Evolutionary conservation across 148 eudicot species (phyloP).

Genomic region (Polygonum aviculare): DNA sequence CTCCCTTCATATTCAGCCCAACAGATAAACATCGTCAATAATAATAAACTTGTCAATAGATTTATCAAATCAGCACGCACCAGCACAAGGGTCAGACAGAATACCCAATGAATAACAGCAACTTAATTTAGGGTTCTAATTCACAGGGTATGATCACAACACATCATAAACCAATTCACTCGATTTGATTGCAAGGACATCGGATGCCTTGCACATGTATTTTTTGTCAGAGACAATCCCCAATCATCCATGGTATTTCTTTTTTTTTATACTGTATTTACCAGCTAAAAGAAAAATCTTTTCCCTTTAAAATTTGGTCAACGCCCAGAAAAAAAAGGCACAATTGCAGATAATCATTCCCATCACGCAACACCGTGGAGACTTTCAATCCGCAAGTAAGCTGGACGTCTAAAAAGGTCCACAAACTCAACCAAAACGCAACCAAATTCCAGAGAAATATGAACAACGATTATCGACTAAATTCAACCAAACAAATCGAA

Average conservation of each 20-base stretch:
- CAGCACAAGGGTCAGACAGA: neutral
- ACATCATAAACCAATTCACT: neutral
- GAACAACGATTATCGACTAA: neutral
- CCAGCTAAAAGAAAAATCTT: neutral
- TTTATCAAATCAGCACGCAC: neutral
- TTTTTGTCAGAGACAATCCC: neutral
- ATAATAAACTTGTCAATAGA: neutral
- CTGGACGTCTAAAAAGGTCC: neutral
- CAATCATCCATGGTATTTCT: neutral
- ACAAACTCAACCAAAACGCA: neutral
- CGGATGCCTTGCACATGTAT: too few species aligned
- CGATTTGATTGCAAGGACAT: neutral
- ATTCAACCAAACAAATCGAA: neutral
- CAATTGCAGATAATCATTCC: neutral
- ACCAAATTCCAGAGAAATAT: neutral
- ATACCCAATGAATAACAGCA: neutral
- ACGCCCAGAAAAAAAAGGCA: neutral
- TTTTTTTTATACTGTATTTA: neutral
- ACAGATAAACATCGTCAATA: neutral
- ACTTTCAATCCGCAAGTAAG: neutral
- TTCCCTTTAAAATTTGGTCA: neutral
- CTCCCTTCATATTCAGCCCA: conserved; percentile 47
- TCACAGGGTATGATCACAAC: neutral
- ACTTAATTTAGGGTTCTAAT: neutral
- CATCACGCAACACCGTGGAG: conserved; percentile 2